phyloP scores from a whole-genome alignment of 306 rosid genomes.

The Gillenia trifoliata region DNA sequence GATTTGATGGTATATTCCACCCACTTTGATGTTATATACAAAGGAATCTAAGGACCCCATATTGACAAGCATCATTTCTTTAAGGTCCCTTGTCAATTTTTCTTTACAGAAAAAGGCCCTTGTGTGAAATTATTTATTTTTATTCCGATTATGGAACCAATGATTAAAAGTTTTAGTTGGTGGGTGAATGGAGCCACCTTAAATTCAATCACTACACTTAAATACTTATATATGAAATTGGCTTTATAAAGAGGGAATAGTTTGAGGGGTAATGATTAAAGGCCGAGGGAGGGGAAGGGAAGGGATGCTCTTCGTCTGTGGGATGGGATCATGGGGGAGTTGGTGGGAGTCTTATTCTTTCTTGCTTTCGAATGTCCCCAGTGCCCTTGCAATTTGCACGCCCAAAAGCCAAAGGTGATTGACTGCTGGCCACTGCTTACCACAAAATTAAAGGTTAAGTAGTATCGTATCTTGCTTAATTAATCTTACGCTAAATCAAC shows the following conservation, averaged over 20 bases:
- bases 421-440: slow-evolving; percentile 3
- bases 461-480: background rate
- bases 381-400: slow-evolving; percentile 3
- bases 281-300: slow-evolving; percentile 3
- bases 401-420: slow-evolving; percentile 6
- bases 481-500: background rate
- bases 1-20: background rate
- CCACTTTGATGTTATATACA: background rate
- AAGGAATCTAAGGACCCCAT: slow-evolving; percentile 8
- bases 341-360: slow-evolving; percentile 15
- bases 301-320: background rate
- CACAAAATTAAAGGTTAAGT: slow-evolving; percentile 2
- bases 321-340: too few relatives aligned
- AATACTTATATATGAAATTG: slow-evolving; percentile 10
- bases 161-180: slow-evolving; percentile 26
- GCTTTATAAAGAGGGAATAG: slow-evolving; percentile 18
- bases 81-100: background rate
- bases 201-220: slow-evolving; percentile 24
- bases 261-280: slow-evolving; percentile 40
- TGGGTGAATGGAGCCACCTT: slow-evolving; percentile 18
- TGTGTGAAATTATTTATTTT: background rate
- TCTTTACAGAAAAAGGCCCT: background rate
- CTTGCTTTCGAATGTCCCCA: slow-evolving; percentile 10
- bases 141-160: slow-evolving; percentile 15
- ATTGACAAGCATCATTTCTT: background rate